A percentile compares a stretch with the other conserved stretches of the same genome.
phyloP scores from a whole-genome alignment of 2,329 filamentous ascomycete species.

The Ophiosphaerella herpotricha region DNA sequence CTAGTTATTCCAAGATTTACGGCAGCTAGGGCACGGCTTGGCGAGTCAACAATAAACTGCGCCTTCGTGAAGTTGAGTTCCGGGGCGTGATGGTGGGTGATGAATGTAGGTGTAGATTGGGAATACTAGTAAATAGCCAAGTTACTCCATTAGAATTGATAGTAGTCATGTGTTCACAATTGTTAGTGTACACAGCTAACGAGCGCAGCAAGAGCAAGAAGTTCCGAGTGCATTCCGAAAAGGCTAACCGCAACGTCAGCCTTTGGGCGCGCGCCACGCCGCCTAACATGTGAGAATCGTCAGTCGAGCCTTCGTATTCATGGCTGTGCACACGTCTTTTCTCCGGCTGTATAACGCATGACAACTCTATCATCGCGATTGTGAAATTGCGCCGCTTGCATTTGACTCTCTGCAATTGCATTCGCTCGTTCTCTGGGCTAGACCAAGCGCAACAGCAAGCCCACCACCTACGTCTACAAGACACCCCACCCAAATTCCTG shows the following conservation, averaged over 20 bases:
- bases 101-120: no score
- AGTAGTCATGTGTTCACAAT: no score
- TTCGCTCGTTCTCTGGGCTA: constrained; percentile 2
- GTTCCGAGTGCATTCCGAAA: constrained; percentile 17
- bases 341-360: constrained; percentile 19
- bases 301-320: constrained; percentile 19
- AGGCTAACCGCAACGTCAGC: constrained; percentile 39
- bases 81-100: no score
- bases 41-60: neutral
- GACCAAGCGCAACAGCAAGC: constrained; percentile 15
- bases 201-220: no score
- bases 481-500: constrained; percentile 6
- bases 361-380: neutral
- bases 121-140: no score
- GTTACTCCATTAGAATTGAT: no score
- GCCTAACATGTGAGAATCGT: constrained; percentile 34
- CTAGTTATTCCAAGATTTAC: neutral
- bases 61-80: no score
- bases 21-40: neutral
- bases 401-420: constrained; percentile 13
- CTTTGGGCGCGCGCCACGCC: constrained; percentile 25
- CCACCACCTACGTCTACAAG: constrained; percentile 12
- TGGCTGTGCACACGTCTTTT: constrained; percentile 14
- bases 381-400: neutral
- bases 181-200: no score